Base-by-base conservation (phyloP, 768 basidiomycete species). In the Trichaptum fuscoviolaceum region DNA sequence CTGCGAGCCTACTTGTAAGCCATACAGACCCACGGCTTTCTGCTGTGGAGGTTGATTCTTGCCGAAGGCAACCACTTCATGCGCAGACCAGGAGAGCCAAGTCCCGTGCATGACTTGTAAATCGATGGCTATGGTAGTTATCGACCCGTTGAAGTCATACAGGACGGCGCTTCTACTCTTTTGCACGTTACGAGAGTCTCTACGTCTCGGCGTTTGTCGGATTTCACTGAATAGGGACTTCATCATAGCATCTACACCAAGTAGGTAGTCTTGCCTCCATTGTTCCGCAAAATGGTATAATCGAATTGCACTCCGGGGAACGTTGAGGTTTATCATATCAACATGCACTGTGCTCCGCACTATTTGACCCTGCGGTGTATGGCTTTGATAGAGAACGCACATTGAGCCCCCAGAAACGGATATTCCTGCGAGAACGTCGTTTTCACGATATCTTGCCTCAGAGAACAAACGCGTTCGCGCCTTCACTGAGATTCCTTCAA, bases 61-160 rank as follows among this genome's bases (percentile, higher is more conserved):
- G 30, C 83, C 57, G 70, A 86, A 87, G 1, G 75, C 75, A 8
- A 85, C 75, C 0, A 79, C 81, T 63, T 86, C 77, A 65, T 83
- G 78, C 24, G 87, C 76, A 66, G 87, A 84, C 90, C 88, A 93
- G 8, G 90, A 87, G 35, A 94, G 75, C 92, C 92, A 95, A 1
- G 92, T 94, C 23, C 91, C 92, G 67, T 88, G 91, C 89, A 94
- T 92, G 57, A 94, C 87, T 71, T 93, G 92, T 7, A 95, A 82
- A 3, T 85, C 84, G 9, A 92, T 79, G 26, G 83, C 83, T 25
- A 87, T 73, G 24, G 82, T 82, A 5, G 74, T 71, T 9, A 92
- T 65, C 27, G 81, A 79, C 5, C 83, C 80, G 68, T 89, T 84
- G 18, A 91, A 66, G 59, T 88, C 84, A 35, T 86, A 69, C 8